A percentile compares a stretch with the other conserved stretches of the same genome.
These are phyloP conservation scores for Pterulicium gracile DNA, from an alignment of 1,284 basidiomycete genomes.

Conservation along the genomic window DNA sequence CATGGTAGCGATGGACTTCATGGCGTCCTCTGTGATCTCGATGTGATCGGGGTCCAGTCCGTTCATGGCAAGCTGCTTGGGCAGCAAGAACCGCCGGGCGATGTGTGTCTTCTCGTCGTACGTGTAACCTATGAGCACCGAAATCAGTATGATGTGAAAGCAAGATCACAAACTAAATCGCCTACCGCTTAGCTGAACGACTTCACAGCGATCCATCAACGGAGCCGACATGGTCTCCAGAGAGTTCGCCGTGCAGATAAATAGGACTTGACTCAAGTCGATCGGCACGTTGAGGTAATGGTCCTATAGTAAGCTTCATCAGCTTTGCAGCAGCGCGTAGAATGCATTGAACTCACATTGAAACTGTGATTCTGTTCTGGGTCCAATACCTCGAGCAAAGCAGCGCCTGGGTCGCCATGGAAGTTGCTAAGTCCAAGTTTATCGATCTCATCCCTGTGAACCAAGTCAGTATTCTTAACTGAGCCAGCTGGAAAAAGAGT, in stretches of 20 bases:
- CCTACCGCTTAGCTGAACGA: constrained; percentile 57
- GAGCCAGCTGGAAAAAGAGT: constrained; percentile 11
- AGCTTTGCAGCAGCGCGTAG: constrained; percentile 1
- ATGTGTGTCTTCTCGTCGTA: constrained; percentile 89
- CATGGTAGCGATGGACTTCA: constrained; percentile 61
- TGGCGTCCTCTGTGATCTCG: constrained; percentile 52
- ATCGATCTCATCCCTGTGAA: constrained; percentile 69
- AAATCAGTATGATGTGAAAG: constrained; percentile 13
- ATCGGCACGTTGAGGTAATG: constrained; percentile 89
- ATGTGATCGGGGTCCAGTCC: constrained; percentile 48
- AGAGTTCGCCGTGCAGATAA: constrained; percentile 83
- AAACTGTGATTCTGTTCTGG: constrained; percentile 88
- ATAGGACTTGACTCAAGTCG: constrained; percentile 79
- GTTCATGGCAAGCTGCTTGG: constrained; percentile 73
- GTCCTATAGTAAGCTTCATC: constrained; percentile 43
- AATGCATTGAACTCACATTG: constrained; percentile 33
- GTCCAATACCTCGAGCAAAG: constrained; percentile 82
- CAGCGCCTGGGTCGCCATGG: constrained; percentile 84
- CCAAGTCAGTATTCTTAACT: constrained; percentile 15
- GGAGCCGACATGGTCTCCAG: constrained; percentile 85
- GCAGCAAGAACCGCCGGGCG: constrained; percentile 73
- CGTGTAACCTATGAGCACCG: constrained; percentile 56
- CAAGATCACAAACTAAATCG: constrained; percentile 5
- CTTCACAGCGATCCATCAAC: constrained; percentile 66
- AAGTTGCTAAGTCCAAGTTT: constrained; percentile 81